Evolutionary conservation across 169 alveolate genomes (phyloP), one percentile per base, ranked within the genome.

Genomic region (Eimeria praecox): DNA sequence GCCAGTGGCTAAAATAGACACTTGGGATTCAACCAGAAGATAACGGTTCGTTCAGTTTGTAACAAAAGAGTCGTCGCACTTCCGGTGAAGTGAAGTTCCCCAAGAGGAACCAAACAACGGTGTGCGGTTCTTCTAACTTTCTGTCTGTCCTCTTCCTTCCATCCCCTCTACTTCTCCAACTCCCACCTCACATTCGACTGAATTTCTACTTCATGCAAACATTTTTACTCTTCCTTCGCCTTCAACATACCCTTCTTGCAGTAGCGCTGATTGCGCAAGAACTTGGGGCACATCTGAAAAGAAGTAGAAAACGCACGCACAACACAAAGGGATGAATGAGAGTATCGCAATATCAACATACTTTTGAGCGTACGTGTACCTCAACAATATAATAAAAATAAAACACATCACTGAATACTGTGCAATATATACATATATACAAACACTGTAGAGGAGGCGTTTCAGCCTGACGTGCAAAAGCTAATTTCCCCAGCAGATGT

Each of bases 261-360:
- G 90, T 95, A 97, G 71, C 98, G 96, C 96, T 98, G 99, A 96
- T 98, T 98, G 80, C 98, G 95, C 96, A 98, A 83, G 95, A 98
- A 98, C 96, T 98, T 98, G 73, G 99, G 98, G 97, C 98, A 97
- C 98, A 97, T 97, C 98, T 97, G 95, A 30, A 75, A 16, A 83
- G 10, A 33, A 40, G 73, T 12, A 16, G 9, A 78, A 20, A 44
- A 42, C n/a, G n/a, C n/a, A n/a, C n/a, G n/a, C n/a, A 78, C 12
- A 78, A 78, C 5, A 78, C 22, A 16, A 44, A 42, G 40, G 24
- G 16, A 78, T 27, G 27, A 14, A 24, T 64, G 27, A n/a, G 3
- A 3, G n/a, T 10, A 22, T 38, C 40, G 5, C 14, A 9, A 52
- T 52, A 52, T 52, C 14, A 9, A 52, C 14, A 9, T 52, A 52